Percentiles rank a stretch among this genome's conserved stretches.
These are phyloP conservation scores for Capronia coronata DNA, from an alignment of 2,329 filamentous ascomycete species.

Conservation along the genomic window DNA sequence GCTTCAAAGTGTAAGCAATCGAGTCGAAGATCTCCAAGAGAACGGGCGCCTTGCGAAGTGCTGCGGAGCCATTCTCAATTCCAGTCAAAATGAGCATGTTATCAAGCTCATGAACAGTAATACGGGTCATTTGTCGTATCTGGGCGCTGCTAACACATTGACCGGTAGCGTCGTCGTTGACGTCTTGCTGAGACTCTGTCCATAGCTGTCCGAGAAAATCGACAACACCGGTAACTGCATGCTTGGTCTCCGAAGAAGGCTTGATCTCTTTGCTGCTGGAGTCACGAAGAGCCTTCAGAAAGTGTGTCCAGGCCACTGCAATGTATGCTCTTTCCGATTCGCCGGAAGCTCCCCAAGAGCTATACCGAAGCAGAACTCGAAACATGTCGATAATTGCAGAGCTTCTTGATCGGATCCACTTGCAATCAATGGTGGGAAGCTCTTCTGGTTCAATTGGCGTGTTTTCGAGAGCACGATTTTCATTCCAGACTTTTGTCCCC, in stretches of 20 bases:
- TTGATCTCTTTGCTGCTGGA: conserved; percentile 79
- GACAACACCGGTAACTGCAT: conserved; percentile 67
- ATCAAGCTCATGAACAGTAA: conserved; percentile 43
- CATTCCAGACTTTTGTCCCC: conserved; percentile 59
- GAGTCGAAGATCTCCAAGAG: conserved; percentile 6
- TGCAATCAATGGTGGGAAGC: conserved; percentile 73
- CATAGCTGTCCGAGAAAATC: conserved; percentile 65
- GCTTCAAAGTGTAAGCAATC: conserved; percentile 1
- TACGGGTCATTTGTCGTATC: conserved; percentile 46
- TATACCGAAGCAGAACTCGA: conserved; percentile 47
- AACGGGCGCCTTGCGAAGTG: background rate
- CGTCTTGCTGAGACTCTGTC: conserved; percentile 46
- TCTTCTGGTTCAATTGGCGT: conserved; percentile 61
- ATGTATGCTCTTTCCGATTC: conserved; percentile 42
- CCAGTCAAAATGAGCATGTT: conserved; percentile 42
- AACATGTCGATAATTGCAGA: conserved; percentile 58
- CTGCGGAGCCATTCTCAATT: conserved; percentile 4
- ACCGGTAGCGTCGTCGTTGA: conserved; percentile 27
- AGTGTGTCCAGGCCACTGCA: conserved; percentile 55
- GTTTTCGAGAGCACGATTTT: conserved; percentile 60
- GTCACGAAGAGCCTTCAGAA: conserved; percentile 55
- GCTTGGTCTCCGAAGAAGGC: conserved; percentile 72
- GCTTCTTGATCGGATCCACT: conserved; percentile 75
- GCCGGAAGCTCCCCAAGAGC: conserved; percentile 39
- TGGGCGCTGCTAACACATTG: conserved; percentile 46